phyloP scores from a whole-genome alignment of 176 grass and related monocot genomes.

The barley (Hordeum vulgare) region MorexV3_pseudomolecules_assembly NC_058522.1:476229201-476229700 shows the following conservation, averaged over 20 bases:
- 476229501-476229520: slow-evolving; percentile 92
- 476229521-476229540: slow-evolving; percentile 97
- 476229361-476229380: slow-evolving; percentile 3
- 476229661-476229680: slow-evolving; percentile 63
- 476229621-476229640: slow-evolving; percentile 46
- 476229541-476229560: slow-evolving; percentile 90
- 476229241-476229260: neutral
- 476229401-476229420: slow-evolving; percentile 45
- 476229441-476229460: slow-evolving; percentile 97
- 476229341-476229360: neutral
- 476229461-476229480: slow-evolving; percentile 99
- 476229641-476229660: slow-evolving; percentile 85
- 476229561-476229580: slow-evolving; percentile 66
- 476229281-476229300: neutral
- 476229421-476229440: slow-evolving; percentile 96
- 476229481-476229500: slow-evolving; percentile 63
- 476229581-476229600: slow-evolving; percentile 82
- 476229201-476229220: neutral
- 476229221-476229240: neutral
- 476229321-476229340: neutral
- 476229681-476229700: slow-evolving; percentile 63
- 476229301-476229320: neutral
- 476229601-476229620: slow-evolving; percentile 37
- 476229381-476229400: neutral
- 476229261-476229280: neutral